These are phyloP conservation scores for Geotrichum australiense DNA, from an alignment of 1,139 yeast species.

Conservation along the genomic window DNA sequence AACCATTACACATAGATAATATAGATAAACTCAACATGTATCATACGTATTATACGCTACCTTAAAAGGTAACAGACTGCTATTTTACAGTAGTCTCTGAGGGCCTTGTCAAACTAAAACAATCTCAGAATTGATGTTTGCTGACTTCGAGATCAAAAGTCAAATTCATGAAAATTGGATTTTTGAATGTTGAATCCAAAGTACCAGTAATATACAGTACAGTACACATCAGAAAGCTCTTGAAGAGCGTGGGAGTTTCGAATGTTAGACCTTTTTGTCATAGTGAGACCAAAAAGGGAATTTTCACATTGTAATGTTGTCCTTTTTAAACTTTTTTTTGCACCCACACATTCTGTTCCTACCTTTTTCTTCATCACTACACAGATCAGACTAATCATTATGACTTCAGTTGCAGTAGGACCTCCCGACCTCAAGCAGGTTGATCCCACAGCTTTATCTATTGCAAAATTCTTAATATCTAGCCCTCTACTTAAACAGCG, in stretches of 20 bases:
- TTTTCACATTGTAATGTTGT: constrained; percentile 11
- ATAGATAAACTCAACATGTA: too few species aligned
- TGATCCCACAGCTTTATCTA: constrained; percentile 45
- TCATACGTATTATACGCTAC: too few species aligned
- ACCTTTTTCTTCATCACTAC: constrained; percentile 6
- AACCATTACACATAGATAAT: constrained; percentile 49
- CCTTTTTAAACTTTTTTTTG: constrained; percentile 10
- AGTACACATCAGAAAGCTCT: neutral
- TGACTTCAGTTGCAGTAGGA: constrained; percentile 28
- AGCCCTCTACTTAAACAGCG: constrained; percentile 66
- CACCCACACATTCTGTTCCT: constrained; percentile 1
- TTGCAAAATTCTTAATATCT: constrained; percentile 67
- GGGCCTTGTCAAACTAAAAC: too few species aligned
- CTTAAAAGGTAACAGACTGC: too few species aligned
- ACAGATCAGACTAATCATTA: constrained; percentile 7
- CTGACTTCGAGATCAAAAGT: too few species aligned
- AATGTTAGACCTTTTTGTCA: neutral
- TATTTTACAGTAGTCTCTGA: too few species aligned
- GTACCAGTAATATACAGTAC: neutral
- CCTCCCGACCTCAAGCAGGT: constrained; percentile 34
- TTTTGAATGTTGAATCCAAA: too few species aligned
- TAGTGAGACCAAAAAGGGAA: neutral
- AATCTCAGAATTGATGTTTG: too few species aligned
- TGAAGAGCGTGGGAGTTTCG: neutral
- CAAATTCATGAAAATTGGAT: neutral